Evolutionary conservation across 208 protist species (phyloP).

Genomic region (Crithidia expoeki): DNA sequence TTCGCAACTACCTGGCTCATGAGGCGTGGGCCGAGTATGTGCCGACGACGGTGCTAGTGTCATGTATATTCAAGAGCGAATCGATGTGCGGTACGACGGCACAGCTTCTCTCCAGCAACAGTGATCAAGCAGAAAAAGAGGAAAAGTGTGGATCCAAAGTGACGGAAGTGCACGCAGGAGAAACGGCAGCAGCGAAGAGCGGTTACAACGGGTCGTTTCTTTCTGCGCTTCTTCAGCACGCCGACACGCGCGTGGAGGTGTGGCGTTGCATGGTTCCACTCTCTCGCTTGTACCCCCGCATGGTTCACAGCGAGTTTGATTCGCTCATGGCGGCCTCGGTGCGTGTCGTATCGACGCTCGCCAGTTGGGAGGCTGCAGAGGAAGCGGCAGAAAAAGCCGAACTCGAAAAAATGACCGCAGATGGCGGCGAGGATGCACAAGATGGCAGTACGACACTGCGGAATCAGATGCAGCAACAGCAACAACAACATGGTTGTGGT

Average conservation of each 20-base stretch:
- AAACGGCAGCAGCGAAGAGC: neutral
- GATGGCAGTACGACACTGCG: neutral
- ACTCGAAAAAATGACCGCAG: neutral
- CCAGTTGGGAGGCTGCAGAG: constrained; percentile 28
- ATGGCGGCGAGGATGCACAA: neutral
- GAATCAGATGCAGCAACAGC: neutral
- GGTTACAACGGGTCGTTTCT: constrained; percentile 15
- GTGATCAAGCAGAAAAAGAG: neutral
- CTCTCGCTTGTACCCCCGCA: constrained; percentile 60
- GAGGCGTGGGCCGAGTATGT: constrained; percentile 26
- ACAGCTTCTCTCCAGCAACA: constrained; percentile 14
- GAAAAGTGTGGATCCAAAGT: neutral
- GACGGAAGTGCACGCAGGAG: neutral
- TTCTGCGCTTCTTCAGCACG: constrained; percentile 59
- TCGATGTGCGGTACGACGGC: constrained; percentile 28
- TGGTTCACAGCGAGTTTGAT: constrained; percentile 61
- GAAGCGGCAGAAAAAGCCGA: constrained; percentile 10
- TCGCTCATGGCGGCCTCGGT: constrained; percentile 46
- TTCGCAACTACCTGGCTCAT: constrained; percentile 43
- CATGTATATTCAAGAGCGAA: constrained; percentile 42
- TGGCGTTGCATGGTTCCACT: constrained; percentile 80
- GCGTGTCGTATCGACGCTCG: constrained; percentile 35
- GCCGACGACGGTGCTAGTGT: constrained; percentile 30
- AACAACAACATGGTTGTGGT: neutral
- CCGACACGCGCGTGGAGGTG: constrained; percentile 55